Percentiles rank a stretch among this genome's conserved stretches.
phyloP scores from a whole-genome alignment of 257 asterid species.

The Petunia axillaris region DNA sequence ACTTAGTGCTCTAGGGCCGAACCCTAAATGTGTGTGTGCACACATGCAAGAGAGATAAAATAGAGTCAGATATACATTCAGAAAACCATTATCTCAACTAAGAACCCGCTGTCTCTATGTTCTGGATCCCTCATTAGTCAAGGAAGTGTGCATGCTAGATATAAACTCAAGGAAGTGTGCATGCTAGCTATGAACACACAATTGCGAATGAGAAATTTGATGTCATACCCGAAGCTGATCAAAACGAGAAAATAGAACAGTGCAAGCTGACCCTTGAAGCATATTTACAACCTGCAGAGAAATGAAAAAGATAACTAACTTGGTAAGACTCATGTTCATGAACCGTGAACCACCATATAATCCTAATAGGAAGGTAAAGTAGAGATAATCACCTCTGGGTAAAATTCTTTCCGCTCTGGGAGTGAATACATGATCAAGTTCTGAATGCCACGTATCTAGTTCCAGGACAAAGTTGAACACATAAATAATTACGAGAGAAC shows the following conservation, averaged over 20 bases:
- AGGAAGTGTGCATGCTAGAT: too few relatives aligned
- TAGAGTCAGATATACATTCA: too few relatives aligned
- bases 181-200: neutral
- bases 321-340: neutral
- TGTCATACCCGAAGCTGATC: slow-evolving; percentile 78
- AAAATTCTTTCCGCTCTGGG: slow-evolving; percentile 94
- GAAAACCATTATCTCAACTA: too few relatives aligned
- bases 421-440: slow-evolving; percentile 79
- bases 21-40: too few relatives aligned
- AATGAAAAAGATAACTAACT: slow-evolving; percentile 19
- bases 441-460: slow-evolving; percentile 84
- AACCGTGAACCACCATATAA: neutral
- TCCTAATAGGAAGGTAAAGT: neutral
- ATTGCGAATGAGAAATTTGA: neutral
- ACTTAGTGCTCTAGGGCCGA: too few relatives aligned
- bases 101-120: too few relatives aligned
- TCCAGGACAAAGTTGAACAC: slow-evolving; percentile 6
- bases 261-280: slow-evolving; percentile 86
- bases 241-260: slow-evolving; percentile 76
- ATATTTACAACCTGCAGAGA: slow-evolving; percentile 75
- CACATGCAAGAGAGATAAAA: too few relatives aligned
- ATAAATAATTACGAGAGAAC: neutral
- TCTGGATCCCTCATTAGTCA: too few relatives aligned
- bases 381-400: slow-evolving; percentile 71
- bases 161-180: neutral